Conservation (phyloP, 2,329 filamentous ascomycete species). For the Podosphaera fusca region DNA sequence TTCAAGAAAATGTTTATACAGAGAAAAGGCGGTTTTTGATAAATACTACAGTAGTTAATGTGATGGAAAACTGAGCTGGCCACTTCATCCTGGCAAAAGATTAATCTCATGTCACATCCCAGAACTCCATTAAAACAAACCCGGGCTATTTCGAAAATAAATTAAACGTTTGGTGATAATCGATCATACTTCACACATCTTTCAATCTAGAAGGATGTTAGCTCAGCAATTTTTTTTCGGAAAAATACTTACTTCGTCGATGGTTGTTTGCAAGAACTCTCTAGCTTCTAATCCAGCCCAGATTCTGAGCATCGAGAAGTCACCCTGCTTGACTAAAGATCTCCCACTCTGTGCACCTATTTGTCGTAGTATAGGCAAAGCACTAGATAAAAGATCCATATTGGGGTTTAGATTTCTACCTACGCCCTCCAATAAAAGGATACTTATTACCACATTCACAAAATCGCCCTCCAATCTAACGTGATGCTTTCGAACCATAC, state of each 20-base stretch:
- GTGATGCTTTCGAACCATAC: conserved; percentile 81
- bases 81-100: too few relatives aligned
- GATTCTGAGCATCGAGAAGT: conserved; percentile 69
- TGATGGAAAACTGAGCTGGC: too few relatives aligned
- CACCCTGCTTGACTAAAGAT: conserved; percentile 44
- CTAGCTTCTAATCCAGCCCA: conserved; percentile 82
- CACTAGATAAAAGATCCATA: conserved; percentile 65
- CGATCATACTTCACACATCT: conserved; percentile 78
- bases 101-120: too few relatives aligned
- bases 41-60: too few relatives aligned
- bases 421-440: conserved; percentile 81
- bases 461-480: conserved; percentile 92
- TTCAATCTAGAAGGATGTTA: conserved; percentile 37
- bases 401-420: conserved; percentile 69
- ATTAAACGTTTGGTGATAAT: conserved; percentile 61
- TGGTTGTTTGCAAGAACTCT: conserved; percentile 69
- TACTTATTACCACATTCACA: conserved; percentile 92
- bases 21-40: too few relatives aligned
- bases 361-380: conserved; percentile 73
- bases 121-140: background rate
- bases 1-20: too few relatives aligned
- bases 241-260: conserved; percentile 48
- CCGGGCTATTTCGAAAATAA: background rate
- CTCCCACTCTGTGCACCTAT: conserved; percentile 57
- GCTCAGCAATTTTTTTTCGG: conserved; percentile 1